Evolutionary conservation across 2,329 filamentous ascomycete genomes (phyloP), one percentile per base, ranked within the genome.

Genomic region (Aschersonia sp.): DNA sequence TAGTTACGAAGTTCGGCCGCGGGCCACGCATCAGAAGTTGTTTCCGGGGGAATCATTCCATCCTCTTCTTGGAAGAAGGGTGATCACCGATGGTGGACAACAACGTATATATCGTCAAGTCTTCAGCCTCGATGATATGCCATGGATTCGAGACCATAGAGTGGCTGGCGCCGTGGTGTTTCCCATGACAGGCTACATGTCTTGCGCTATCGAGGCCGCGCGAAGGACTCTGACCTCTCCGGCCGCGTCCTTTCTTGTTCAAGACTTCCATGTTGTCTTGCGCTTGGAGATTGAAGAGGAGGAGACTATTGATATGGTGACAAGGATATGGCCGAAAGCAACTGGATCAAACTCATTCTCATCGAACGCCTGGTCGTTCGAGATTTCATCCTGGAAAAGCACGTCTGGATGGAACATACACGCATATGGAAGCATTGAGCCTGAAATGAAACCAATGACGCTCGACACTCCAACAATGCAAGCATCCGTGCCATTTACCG

Each of bases 121-220:
- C 5, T 52, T 69, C 3, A 49, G 49, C 1, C 48, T 61, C 3
- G 56, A 57, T 9, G 57, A 64, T 44, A 49, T 61, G 0, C 58
- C 61, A 1, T 68, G 65, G 65, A 47, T 68, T 5, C 49, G 49
- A 2, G 61, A 64, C 38, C 65, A 68, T 47, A 52, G 53, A 5
- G 55, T 66, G 3, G 54, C 57, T 9, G 52, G 52, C 2, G 54
- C 55, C 20, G 50, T 61, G n/a, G 56, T 67, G 3, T 65, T 65
- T 47, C 65, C 65, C 2, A 59, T 53, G 29, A 61, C 65, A 2
- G 65, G 59, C n/a, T 66, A 65, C 51, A 55, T 67, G 31, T 55
- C 56, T 31, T 60, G 61, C 51, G 60, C 58, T 5, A 58, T 62
- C 2, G 59, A 63, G 49, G 64, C 62, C n/a, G 45, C 43, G n/a